Percentiles rank a stretch among this genome's conserved stretches.
phyloP scores from a whole-genome alignment of 2,329 filamentous ascomycete genomes.

The Fusarium illudens region DNA sequence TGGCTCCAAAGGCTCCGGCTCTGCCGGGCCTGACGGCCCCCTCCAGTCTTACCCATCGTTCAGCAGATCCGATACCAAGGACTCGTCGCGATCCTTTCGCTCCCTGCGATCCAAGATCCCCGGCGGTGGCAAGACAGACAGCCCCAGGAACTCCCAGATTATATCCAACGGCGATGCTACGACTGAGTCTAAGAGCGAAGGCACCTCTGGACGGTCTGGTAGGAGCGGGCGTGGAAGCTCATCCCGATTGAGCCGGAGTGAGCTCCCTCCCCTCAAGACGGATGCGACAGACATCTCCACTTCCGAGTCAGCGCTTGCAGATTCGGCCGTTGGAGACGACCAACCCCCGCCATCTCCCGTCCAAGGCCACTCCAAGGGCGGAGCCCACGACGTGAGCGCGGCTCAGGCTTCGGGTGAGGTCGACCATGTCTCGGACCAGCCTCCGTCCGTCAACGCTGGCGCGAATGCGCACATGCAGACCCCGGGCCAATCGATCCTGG shows the following conservation, averaged over 20 bases:
- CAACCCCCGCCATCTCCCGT: conserved; percentile 86
- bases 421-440: conserved; percentile 91
- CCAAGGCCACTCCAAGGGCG: conserved; percentile 75
- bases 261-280: conserved; percentile 53
- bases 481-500: conserved; percentile 88
- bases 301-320: conserved; percentile 51
- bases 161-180: conserved; percentile 66
- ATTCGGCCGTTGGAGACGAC: conserved; percentile 53
- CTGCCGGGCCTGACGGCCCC: conserved; percentile 52
- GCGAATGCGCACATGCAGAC: conserved; percentile 68
- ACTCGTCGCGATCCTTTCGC: conserved; percentile 86
- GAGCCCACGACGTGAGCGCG: conserved; percentile 79
- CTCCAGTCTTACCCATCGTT: conserved; percentile 92
- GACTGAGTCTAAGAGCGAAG: conserved; percentile 70
- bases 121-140: conserved; percentile 75
- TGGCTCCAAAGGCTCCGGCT: conserved; percentile 60
- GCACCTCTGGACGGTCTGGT: conserved; percentile 76
- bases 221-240: conserved; percentile 64
- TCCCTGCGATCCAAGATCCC: conserved; percentile 91
- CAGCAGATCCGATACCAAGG: conserved; percentile 90
- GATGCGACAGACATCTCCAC: conserved; percentile 53
- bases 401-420: conserved; percentile 91
- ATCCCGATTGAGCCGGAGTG: conserved; percentile 57
- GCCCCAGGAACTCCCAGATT: conserved; percentile 78
- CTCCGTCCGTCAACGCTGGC: conserved; percentile 72